phyloP scores from a whole-genome alignment of 257 asterid species.

The Gardenia jasminoides region DNA sequence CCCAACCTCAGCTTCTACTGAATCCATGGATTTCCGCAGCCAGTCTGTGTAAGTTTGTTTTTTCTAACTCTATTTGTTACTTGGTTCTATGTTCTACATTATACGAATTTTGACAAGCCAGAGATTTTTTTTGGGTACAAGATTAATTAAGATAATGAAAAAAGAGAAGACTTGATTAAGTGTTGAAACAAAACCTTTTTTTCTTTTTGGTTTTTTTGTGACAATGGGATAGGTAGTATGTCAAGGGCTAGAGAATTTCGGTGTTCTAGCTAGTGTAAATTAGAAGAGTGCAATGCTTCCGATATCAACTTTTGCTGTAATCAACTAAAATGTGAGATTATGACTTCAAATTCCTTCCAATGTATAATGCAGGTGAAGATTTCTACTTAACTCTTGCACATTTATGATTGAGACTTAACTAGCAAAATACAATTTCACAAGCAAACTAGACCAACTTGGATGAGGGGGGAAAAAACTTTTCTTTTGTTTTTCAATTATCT shows the following conservation, averaged over 20 bases:
- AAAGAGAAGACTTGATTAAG: too few species aligned
- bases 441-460: not conserved
- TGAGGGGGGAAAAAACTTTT: too few species aligned
- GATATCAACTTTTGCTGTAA: not conserved
- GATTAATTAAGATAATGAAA: too few species aligned
- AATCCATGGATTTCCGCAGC: not conserved
- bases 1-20: slow-evolving; percentile 3
- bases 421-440: not conserved
- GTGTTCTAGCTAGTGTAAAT: not conserved
- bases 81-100: not conserved
- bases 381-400: not conserved
- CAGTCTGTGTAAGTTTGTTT: not conserved
- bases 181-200: too few species aligned
- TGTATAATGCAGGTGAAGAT: not conserved
- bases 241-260: too few species aligned
- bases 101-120: too few species aligned
- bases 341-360: not conserved
- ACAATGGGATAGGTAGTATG: too few species aligned
- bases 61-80: not conserved
- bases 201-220: too few species aligned
- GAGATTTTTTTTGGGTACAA: too few species aligned
- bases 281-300: not conserved
- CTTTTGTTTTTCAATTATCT: too few species aligned
- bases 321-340: too few species aligned
- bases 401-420: not conserved